Evolutionary conservation across 345 rosid genomes (phyloP).

Genomic region (Salix exigua): DNA sequence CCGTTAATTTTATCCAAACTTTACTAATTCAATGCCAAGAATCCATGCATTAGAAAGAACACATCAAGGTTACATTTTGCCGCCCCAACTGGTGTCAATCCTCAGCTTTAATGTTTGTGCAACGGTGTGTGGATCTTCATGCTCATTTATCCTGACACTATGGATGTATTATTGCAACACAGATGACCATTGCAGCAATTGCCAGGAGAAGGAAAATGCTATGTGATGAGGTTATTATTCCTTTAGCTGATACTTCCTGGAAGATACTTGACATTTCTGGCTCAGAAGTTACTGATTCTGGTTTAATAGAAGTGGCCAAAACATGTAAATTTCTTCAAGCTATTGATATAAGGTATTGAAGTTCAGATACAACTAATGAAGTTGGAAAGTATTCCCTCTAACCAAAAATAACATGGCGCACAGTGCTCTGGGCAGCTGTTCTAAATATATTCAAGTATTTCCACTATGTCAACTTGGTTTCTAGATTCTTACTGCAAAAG

Average conservation of each 20-base stretch:
- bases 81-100: not conserved
- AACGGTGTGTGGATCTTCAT: not conserved
- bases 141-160: no score
- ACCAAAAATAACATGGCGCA: no score
- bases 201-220: constrained; percentile 77
- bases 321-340: constrained; percentile 67
- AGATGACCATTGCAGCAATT: constrained; percentile 70
- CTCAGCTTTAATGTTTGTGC: not conserved
- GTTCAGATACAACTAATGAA: not conserved
- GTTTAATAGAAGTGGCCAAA: constrained; percentile 53
- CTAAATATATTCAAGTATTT: no score
- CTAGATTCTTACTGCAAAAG: no score
- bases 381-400: not conserved
- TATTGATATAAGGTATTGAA: constrained; percentile 70
- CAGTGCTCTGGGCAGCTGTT: no score
- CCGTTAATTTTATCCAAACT: no score
- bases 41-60: not conserved
- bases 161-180: not conserved
- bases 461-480: no score
- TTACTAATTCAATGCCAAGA: no score
- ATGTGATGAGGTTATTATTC: constrained; percentile 47
- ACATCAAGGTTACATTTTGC: not conserved
- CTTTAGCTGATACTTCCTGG: constrained; percentile 82
- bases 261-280: constrained; percentile 76
- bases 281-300: constrained; percentile 66